Evolutionary conservation across 768 basidiomycete species (phyloP), one percentile per base, ranked within the genome.

Genomic region (Sporobolomyces phaffii): DNA sequence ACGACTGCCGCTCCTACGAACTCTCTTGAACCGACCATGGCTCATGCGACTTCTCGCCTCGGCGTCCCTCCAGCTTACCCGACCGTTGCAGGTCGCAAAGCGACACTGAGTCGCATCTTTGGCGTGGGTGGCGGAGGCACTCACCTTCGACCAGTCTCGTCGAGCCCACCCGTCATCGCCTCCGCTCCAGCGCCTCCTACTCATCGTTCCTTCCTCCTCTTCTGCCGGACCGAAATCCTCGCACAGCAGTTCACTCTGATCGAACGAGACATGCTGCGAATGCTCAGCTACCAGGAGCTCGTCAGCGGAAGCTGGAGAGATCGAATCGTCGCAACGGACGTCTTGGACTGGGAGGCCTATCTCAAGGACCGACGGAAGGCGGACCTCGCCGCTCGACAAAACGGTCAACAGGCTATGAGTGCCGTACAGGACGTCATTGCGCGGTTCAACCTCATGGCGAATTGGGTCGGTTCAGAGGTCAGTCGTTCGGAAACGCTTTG

Each of bases 281-380:
- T 84, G 17, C 82, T 94, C 76, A 87, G 86, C 72, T 91, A 91
- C 74, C 89, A 92, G 74, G 91, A 94, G 73, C 81, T 91, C n/a
- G 85, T 90, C 28, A 54, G 58, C 38, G 72, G 62, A 31, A 62
- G 36, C 47, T 75, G 59, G 52, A 45, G 43, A 47, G 50, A 33
- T 10, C 53, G 53, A 51, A 47, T 60, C n/a, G 69, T 65, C 17
- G 64, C 64, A 34, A 68, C 47, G 15, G 83, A 89, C 72, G 83
- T 88, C 26, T 81, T 88, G 22, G 91, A 93, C 76, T 94, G 91
- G 92, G 81, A 82, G 18, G 84, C 84, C 71, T 92, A 87, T 74
- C 78, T 92, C 65, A 87, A 87, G 70, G 88, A 91, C 57, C 80
- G 88, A 24, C 84, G 84, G 1, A 80, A 83, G 33, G 83, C 83